A percentile compares a stretch with the other conserved stretches of the same genome.
phyloP scores from a whole-genome alignment of 1,139 yeast genomes.

The Candida sojae region DNA sequence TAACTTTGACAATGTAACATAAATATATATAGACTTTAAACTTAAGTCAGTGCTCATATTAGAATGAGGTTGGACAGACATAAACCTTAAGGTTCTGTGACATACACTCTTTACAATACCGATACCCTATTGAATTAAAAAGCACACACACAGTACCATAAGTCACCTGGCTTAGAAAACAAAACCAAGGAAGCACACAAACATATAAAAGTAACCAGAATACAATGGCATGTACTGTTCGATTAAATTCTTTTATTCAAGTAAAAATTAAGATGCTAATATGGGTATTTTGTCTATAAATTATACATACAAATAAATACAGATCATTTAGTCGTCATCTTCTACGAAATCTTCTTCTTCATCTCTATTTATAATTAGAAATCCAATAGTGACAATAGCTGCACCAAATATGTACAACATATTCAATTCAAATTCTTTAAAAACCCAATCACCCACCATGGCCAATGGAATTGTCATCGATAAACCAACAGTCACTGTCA shows the following conservation, averaged over 20 bases:
- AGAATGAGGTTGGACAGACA: no score
- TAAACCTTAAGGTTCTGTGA: no score
- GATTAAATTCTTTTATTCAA: neutral
- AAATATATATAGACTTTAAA: no score
- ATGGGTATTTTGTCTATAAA: neutral
- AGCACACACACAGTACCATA: no score
- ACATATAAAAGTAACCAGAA: no score
- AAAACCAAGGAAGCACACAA: no score
- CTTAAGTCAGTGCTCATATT: no score
- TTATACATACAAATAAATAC: neutral
- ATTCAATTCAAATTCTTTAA: conserved; percentile 65
- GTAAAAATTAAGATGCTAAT: neutral
- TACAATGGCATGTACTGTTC: no score
- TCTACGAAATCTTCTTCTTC: conserved; percentile 59
- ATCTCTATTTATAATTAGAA: conserved; percentile 77
- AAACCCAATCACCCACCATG: conserved; percentile 82
- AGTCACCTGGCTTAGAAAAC: no score
- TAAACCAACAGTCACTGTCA: conserved; percentile 93
- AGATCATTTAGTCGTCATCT: conserved; percentile 12
- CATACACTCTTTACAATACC: no score
- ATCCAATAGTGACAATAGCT: conserved; percentile 72
- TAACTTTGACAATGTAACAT: no score
- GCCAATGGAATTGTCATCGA: conserved; percentile 94
- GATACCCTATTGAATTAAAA: no score
- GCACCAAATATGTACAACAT: conserved; percentile 78